Percentiles rank a stretch among this genome's conserved stretches.
Conservation (phyloP, 2,329 filamentous ascomycete species). For the Talaromyces albobiverticillius region DNA sequence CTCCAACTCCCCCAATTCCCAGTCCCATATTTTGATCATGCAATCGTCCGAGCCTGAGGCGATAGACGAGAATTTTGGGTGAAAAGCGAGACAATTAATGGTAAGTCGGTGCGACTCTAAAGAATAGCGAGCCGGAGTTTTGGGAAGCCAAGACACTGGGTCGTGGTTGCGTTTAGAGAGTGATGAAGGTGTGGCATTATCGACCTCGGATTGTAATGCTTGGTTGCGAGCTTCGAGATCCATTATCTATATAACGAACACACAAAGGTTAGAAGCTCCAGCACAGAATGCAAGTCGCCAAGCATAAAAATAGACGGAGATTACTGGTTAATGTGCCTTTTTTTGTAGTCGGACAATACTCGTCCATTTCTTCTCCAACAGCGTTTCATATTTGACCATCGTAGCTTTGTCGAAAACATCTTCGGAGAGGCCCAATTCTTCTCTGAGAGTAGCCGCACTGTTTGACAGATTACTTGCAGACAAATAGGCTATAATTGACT, state of each 20-base stretch:
- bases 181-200: conserved; percentile 76
- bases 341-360: conserved; percentile 92
- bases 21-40: conserved; percentile 97
- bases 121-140: conserved; percentile 73
- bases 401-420: conserved; percentile 70
- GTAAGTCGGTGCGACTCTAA: conserved; percentile 78
- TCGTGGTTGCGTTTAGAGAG: conserved; percentile 79
- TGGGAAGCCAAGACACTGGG: conserved; percentile 81
- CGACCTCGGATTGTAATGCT: conserved; percentile 75
- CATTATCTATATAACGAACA: conserved; percentile 73
- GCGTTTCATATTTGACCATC: conserved; percentile 87
- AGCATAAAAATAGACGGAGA: neutral
- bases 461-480: conserved; percentile 68
- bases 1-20: conserved; percentile 88
- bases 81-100: conserved; percentile 86
- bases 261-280: conserved; percentile 16
- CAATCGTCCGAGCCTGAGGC: conserved; percentile 89
- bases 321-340: conserved; percentile 59
- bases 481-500: conserved; percentile 88
- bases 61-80: conserved; percentile 84
- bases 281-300: too few species aligned
- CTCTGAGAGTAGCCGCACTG: conserved; percentile 67
- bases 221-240: conserved; percentile 77
- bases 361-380: conserved; percentile 98
- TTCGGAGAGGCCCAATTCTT: conserved; percentile 67